Conservation (phyloP, 2,329 filamentous ascomycete genomes). For the Colletotrichum tamarilloi region DNA sequence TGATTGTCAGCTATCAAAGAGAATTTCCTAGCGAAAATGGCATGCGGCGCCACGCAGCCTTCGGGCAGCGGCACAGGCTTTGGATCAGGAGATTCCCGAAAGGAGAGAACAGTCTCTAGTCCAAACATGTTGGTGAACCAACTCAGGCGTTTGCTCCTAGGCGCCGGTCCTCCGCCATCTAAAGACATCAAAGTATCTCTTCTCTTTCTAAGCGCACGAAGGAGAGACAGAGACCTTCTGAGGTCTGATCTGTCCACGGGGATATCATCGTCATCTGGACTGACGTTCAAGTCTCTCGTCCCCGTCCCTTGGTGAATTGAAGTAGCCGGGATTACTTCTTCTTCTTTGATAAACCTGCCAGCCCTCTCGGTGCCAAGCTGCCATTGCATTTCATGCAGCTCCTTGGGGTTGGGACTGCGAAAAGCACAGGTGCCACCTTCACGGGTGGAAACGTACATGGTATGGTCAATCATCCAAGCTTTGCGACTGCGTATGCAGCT, state of each 20-base stretch:
- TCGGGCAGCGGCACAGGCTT: constrained; percentile 44
- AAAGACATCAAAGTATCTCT: not conserved
- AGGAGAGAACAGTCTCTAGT: constrained; percentile 22
- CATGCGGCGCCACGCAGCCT: constrained; percentile 53
- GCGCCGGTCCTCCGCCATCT: not conserved
- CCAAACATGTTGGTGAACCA: constrained; percentile 28
- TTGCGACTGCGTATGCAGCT: constrained; percentile 52
- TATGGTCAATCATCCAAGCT: constrained; percentile 56
- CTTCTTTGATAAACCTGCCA: constrained; percentile 50
- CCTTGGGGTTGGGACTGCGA: constrained; percentile 49
- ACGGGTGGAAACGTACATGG: constrained; percentile 53
- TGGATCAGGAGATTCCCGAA: constrained; percentile 11
- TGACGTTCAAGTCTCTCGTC: constrained; percentile 37
- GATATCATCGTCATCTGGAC: not conserved
- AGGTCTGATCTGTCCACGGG: not conserved
- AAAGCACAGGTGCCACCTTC: constrained; percentile 50
- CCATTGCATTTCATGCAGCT: constrained; percentile 56
- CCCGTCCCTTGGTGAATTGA: constrained; percentile 11
- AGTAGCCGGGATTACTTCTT: constrained; percentile 40
- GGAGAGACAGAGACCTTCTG: not conserved
- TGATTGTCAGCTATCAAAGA: constrained; percentile 46
- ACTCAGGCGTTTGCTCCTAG: constrained; percentile 6
- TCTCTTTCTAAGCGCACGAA: not conserved
- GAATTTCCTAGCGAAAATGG: constrained; percentile 57
- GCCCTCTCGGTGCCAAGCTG: constrained; percentile 40